Conservation (phyloP, 371 early-diverging fungal species). For the Mortierella sp. region DNA sequence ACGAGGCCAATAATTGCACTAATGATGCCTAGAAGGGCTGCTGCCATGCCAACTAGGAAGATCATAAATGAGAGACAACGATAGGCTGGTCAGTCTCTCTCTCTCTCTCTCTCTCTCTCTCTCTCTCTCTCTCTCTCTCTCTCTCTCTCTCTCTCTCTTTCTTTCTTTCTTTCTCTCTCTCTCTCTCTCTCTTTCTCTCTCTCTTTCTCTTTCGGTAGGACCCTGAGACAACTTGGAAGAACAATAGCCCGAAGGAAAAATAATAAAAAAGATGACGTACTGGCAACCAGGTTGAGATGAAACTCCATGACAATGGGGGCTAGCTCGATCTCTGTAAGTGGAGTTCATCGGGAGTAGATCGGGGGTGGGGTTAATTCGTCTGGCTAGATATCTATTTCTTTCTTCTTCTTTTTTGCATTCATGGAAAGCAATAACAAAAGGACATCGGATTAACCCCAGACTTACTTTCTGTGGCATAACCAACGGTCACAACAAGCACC, state of each 20-base stretch:
- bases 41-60: slow-evolving; percentile 6
- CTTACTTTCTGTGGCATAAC: slow-evolving; percentile 8
- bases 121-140: too few relatives aligned
- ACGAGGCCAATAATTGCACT: slow-evolving; percentile 56
- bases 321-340: neutral
- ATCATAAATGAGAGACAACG: too few relatives aligned
- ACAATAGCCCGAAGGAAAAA: neutral
- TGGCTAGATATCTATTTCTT: too few relatives aligned
- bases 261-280: slow-evolving; percentile 5
- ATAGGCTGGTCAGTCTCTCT: too few relatives aligned
- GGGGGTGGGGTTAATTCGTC: too few relatives aligned
- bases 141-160: neutral
- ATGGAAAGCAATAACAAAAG: neutral
- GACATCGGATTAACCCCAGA: too few relatives aligned
- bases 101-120: neutral
- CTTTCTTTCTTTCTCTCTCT: neutral
- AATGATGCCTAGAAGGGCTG: neutral
- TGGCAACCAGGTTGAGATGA: slow-evolving; percentile 14
- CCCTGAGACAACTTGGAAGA: neutral
- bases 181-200: too few relatives aligned
- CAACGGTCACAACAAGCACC: neutral
- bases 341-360: too few relatives aligned
- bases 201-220: neutral
- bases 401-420: neutral
- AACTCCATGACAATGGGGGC: slow-evolving; percentile 13